Conservation (phyloP, 78 protist genomes). For the Blattamonas nauphoetae region DNA sequence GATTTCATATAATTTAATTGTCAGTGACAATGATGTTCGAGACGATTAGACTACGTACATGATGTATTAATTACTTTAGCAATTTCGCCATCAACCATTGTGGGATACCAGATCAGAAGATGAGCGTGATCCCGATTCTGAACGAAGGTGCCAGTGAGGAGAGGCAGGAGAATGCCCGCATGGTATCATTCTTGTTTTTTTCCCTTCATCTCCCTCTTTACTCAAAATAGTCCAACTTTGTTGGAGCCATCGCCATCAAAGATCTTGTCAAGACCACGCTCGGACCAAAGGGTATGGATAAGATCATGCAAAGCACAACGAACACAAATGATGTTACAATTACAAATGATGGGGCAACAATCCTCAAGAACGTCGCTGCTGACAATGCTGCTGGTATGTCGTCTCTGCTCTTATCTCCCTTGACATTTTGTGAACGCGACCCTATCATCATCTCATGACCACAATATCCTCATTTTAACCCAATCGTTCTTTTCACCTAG, state of each 20-base stretch:
- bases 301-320: slow-evolving; percentile 70
- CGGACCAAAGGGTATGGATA: slow-evolving; percentile 99
- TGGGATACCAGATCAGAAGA: no score
- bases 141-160: background rate
- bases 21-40: no score
- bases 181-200: background rate
- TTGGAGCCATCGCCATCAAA: slow-evolving; percentile 87
- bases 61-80: no score
- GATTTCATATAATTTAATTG: no score
- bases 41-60: no score
- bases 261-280: slow-evolving; percentile 96
- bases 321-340: slow-evolving; percentile 35
- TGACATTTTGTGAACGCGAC: background rate
- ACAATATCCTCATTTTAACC: background rate
- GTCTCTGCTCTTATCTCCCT: background rate
- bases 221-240: background rate
- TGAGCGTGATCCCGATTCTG: background rate
- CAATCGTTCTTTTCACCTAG: background rate
- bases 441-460: background rate
- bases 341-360: slow-evolving; percentile 99
- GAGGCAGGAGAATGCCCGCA: slow-evolving; percentile 8
- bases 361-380: slow-evolving; percentile 68
- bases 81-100: no score
- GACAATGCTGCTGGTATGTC: slow-evolving; percentile 79
- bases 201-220: background rate